Evolutionary conservation across 768 basidiomycete genomes (phyloP), one percentile per base, ranked within the genome.

Genomic region (Lactarius hengduanensis): DNA sequence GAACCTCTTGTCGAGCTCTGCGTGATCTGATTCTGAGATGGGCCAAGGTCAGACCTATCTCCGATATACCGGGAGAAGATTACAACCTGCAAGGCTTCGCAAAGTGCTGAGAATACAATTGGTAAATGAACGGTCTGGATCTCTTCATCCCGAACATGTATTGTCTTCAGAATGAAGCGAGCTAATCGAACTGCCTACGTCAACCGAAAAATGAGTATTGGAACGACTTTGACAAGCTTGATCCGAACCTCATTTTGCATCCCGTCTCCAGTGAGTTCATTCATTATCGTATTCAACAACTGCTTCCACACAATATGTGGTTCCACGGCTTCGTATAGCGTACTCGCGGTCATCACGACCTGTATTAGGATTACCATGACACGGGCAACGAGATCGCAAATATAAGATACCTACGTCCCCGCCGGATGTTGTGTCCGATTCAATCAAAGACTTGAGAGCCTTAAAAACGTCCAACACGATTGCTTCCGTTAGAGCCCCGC

Each of bases 321-420:
- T 67, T 99, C 97, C 18, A 91, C 84, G n/a, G 92, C 89, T 75
- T 98, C 96, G 70, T 96, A 94, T 0, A 99, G 79, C 1, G 92
- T 91, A 68, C 84, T 89, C 0, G 92, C 94, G 1, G 95, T 94
- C 82, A 92, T 69, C 57, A 65, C 61, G 87, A 18, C 82, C 81
- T 43, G 92, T 76, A 92, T 92, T 38, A 38, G 36, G 64, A 28
- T 57, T 62, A 41, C 8, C 3, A 20, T 60, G 59, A 60, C 20
- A 40, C 36, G 55, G 2, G 41, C 6, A 54, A 47, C 28, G 50
- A 22, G 43, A 61, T 16, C 45, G 20, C 5, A 18, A 57, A 38
- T 57, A 54, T 36, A 18, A 30, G 20, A 58, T 22, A 59, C 84
- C 45, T 72, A 91, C 90, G 75, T 92, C 90, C 75, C 86, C 86